phyloP scores from a whole-genome alignment of 139 green algal genomes.

The Limnomonas spitsbergensis region DNA sequence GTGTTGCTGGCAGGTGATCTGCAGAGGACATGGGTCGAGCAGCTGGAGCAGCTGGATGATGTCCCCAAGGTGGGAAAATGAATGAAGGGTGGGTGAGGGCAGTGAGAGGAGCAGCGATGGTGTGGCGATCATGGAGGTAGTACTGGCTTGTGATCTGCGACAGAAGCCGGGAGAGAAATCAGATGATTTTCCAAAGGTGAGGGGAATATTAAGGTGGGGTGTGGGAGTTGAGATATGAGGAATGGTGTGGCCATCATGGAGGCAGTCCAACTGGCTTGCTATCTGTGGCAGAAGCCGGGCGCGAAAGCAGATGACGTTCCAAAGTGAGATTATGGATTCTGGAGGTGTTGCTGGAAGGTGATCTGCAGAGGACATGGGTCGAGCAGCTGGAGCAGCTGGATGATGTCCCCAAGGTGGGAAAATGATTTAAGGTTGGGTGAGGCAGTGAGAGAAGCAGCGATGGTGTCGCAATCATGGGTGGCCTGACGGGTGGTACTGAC shows the following conservation, averaged over 20 bases:
- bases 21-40: neutral
- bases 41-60: no score
- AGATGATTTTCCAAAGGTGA: no score
- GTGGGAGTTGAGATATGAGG: neutral
- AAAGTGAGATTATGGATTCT: no score
- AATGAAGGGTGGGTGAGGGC: no score
- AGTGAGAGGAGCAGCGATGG: neutral
- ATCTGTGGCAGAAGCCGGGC: neutral
- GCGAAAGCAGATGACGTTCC: no score
- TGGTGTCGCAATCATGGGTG: slow-evolving; percentile 24
- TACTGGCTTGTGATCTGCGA: slow-evolving; percentile 19
- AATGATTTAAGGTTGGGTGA: no score
- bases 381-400: no score
- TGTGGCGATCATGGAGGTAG: slow-evolving; percentile 26
- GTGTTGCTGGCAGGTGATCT: slow-evolving; percentile 24
- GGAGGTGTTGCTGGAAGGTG: slow-evolving; percentile 26
- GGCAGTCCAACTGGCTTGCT: slow-evolving; percentile 25
- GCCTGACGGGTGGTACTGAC: no score
- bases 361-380: neutral
- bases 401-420: no score
- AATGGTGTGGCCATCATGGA: slow-evolving; percentile 20
- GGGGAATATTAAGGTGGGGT: no score
- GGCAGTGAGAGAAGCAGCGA: neutral
- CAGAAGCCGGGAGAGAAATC: no score
- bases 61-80: no score